Evolutionary conservation across 805 yeast genomes (phyloP).

Genomic region (Starmerella bacillaris): DNA sequence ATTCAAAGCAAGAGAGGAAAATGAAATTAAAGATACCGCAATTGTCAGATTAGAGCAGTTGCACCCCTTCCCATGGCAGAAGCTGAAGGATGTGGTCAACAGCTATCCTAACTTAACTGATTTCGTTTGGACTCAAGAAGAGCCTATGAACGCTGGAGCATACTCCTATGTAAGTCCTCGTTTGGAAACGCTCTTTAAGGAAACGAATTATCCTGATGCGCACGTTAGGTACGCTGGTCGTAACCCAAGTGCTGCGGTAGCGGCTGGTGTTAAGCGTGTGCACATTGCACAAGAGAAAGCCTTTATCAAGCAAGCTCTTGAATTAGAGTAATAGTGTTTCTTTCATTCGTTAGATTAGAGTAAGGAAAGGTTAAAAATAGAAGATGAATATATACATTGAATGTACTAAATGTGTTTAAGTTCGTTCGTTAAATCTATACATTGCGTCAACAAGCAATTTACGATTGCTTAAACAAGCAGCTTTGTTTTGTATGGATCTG

Average conservation of each 20-base stretch:
- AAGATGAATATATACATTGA: no score
- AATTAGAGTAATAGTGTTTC: constrained; percentile 3
- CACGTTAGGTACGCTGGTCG: constrained; percentile 81
- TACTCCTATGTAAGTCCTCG: constrained; percentile 73
- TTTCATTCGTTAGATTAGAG: no score
- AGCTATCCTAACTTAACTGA: constrained; percentile 70
- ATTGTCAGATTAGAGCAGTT: constrained; percentile 79
- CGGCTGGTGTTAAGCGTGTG: constrained; percentile 86
- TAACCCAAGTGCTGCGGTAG: constrained; percentile 94
- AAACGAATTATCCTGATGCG: constrained; percentile 50
- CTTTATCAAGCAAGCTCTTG: constrained; percentile 61
- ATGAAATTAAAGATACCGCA: constrained; percentile 70
- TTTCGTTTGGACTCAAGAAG: constrained; percentile 95
- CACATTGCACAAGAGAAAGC: constrained; percentile 78
- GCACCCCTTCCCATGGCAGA: constrained; percentile 98
- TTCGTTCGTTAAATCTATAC: no score
- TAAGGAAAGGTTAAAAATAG: no score
- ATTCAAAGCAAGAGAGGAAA: constrained; percentile 66
- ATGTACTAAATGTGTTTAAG: no score
- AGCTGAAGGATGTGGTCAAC: constrained; percentile 66
- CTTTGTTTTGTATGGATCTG: no score
- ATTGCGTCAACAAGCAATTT: no score
- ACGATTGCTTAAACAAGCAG: no score
- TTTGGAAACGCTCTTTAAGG: constrained; percentile 52
- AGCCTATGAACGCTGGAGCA: constrained; percentile 93